phyloP scores from a whole-genome alignment of 495 filamentous ascomycete species.

The Penicillium ochrochloron region DNA sequence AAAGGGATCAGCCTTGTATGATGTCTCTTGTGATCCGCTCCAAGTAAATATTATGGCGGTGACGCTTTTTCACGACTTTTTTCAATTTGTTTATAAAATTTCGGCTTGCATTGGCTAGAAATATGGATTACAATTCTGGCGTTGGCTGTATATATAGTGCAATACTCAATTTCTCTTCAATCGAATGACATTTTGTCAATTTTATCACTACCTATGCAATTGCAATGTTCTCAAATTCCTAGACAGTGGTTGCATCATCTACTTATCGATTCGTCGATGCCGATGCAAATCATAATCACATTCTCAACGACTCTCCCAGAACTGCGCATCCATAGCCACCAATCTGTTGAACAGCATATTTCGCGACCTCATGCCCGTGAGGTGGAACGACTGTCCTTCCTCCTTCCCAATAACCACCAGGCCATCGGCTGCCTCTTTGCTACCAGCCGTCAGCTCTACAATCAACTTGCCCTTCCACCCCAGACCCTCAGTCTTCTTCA shows the following conservation, averaged over 20 bases:
- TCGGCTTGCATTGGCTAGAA: neutral
- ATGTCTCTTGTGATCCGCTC: neutral
- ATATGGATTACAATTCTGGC: constrained; percentile 15
- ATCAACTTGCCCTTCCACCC: constrained; percentile 90
- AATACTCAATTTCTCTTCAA: neutral
- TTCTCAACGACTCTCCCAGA: constrained; percentile 80
- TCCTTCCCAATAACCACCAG: constrained; percentile 65
- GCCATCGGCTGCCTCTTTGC: constrained; percentile 76
- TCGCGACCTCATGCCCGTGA: constrained; percentile 75
- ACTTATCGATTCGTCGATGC: neutral
- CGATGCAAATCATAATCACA: neutral
- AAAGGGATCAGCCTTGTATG: neutral
- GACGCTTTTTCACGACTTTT: constrained; percentile 28
- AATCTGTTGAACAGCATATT: constrained; percentile 88
- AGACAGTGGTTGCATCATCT: neutral
- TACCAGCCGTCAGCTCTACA: constrained; percentile 77
- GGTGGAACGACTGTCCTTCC: constrained; percentile 53
- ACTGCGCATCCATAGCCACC: constrained; percentile 80
- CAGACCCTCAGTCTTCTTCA: constrained; percentile 82
- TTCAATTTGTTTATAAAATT: constrained; percentile 6
- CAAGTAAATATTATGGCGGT: too few relatives aligned
- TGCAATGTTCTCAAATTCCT: too few relatives aligned
- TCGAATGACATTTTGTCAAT: neutral
- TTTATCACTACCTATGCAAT: too few relatives aligned
- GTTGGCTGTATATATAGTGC: constrained; percentile 17